Base-by-base conservation (phyloP, 2,329 filamentous ascomycete species). In the Lomentospora prolificans region DNA sequence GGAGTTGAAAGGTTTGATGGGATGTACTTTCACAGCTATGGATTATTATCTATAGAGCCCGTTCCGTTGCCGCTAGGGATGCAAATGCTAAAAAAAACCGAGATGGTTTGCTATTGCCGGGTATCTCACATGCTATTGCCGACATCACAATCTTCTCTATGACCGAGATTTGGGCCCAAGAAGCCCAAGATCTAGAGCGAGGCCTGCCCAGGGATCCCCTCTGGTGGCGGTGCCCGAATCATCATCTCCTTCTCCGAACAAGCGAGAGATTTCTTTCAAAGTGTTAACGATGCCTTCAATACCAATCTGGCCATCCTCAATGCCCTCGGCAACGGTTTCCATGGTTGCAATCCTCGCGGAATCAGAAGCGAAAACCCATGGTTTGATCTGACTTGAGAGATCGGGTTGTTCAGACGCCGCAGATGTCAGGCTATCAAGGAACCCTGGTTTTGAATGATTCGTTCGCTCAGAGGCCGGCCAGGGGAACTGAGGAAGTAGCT, bases 281-380 rank as follows among this genome's bases (percentile, higher is more conserved):
- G 69, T 68, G 52, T 72, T 67, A 63, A 77, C 75, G 10, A 79
- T 77, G 17, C 72, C 71, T 56, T 81, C 78, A 19, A 85, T 66
- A 2, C 79, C 78, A 10, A 77, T 62, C 60, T 82, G 77, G 0
- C 82, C 82, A 54, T 75, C 71, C 54, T 86, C 81, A 2, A 85
- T 73, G 58, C 76, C 79, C 62, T 84, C 81, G 7, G 78, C 76
- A 9, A 85, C 78, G 7, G 71, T 67, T 61, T 85, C 80, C 9
- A 83, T 72, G 1, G 76, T 82, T 2, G 74, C 68, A 55, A 82
- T 78, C 61, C 82, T 83, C 60, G 81, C 80, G 3, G 79, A 74
- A 56, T 85, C 78, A 1, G 81, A 77, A 1, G 83, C 81, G 61
- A 74, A 75, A 7, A 81, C 74, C 82, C 83, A 86, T 8, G 77